Conservation (phyloP, 495 filamentous ascomycete species). For the Trichocladium uniseriatum region DNA sequence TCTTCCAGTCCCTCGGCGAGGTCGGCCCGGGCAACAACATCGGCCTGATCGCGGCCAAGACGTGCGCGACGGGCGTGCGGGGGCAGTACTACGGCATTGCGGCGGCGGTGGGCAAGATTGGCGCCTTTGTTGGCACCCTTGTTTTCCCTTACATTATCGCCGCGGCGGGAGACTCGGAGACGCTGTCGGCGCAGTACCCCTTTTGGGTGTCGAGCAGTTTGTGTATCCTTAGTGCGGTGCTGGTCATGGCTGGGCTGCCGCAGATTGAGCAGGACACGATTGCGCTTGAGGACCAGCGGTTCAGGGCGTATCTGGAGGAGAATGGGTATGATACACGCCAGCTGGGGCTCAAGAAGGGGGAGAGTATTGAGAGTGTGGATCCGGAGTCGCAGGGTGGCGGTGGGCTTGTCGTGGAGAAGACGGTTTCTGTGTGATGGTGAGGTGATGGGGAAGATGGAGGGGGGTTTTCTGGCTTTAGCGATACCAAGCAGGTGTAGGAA, state of each 20-base stretch:
- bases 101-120: constrained; percentile 76
- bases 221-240: constrained; percentile 52
- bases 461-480: too few relatives aligned
- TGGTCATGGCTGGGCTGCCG: constrained; percentile 52
- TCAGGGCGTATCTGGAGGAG: constrained; percentile 55
- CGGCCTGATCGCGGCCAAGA: constrained; percentile 78
- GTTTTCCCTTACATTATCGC: constrained; percentile 64
- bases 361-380: constrained; percentile 10
- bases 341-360: constrained; percentile 46
- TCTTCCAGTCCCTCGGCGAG: constrained; percentile 80
- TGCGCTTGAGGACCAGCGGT: constrained; percentile 56
- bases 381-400: neutral
- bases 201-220: constrained; percentile 64
- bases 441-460: too few relatives aligned
- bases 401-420: too few relatives aligned
- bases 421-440: neutral
- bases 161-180: constrained; percentile 45
- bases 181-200: constrained; percentile 63
- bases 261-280: constrained; percentile 70
- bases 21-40: constrained; percentile 88
- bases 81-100: constrained; percentile 90
- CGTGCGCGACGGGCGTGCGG: constrained; percentile 73
- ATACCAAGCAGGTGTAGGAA: too few relatives aligned
- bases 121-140: constrained; percentile 83
- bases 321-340: constrained; percentile 63